A percentile compares a stretch with the other conserved stretches of the same genome.
Evolutionary conservation across 306 rosid species (phyloP).

Genomic region (Neltuma alba): DNA sequence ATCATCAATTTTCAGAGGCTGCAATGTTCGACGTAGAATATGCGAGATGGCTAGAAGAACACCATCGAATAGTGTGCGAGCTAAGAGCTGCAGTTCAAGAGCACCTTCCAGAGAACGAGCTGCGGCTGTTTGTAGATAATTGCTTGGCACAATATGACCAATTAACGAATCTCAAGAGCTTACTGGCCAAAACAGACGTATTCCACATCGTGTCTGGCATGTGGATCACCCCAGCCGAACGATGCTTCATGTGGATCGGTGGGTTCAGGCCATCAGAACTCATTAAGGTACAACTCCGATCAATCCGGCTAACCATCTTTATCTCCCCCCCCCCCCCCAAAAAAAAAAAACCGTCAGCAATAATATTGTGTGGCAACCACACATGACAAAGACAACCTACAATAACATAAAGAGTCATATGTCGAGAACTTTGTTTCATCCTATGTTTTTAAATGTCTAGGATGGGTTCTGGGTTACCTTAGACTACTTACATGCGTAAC

Average conservation of each 20-base stretch:
- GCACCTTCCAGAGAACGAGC: constrained; percentile 77
- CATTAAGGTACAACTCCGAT: constrained; percentile 68
- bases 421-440: neutral
- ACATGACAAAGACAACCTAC: constrained; percentile 19
- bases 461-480: neutral
- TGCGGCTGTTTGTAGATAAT: constrained; percentile 72
- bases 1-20: constrained; percentile 49
- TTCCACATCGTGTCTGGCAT: constrained; percentile 86
- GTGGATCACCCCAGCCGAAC: constrained; percentile 96
- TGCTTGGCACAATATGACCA: constrained; percentile 78
- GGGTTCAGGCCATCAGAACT: constrained; percentile 89
- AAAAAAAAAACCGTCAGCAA: neutral
- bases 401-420: neutral
- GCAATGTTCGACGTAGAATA: constrained; percentile 87
- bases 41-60: constrained; percentile 84
- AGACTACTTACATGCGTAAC: constrained; percentile 20
- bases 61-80: constrained; percentile 77
- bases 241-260: constrained; percentile 97
- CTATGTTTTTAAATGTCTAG: neutral
- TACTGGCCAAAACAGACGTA: constrained; percentile 75
- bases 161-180: constrained; percentile 63
- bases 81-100: constrained; percentile 90
- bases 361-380: constrained; percentile 24
- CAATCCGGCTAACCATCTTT: neutral
- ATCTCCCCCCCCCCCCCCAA: neutral